Evolutionary conservation across 768 basidiomycete species (phyloP).

Genomic region (Kondoa subrosea): DNA sequence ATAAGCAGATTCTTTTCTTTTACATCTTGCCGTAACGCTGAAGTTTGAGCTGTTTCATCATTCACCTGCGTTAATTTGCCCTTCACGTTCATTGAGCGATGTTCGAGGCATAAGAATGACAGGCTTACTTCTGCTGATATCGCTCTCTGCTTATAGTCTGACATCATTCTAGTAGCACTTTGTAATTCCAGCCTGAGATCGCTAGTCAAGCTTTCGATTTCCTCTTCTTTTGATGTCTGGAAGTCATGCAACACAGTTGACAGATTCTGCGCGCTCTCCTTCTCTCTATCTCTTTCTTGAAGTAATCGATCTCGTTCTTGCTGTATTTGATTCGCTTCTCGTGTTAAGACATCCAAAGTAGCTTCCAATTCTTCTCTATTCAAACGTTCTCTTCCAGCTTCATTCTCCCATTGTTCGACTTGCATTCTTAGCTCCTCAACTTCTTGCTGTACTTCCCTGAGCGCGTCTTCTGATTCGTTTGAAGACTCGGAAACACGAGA

Average conservation of each 20-base stretch:
- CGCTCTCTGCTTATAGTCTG: constrained; percentile 80
- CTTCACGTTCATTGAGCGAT: constrained; percentile 32
- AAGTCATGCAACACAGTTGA: constrained; percentile 91
- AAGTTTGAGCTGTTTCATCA: constrained; percentile 48
- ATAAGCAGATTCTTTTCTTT: constrained; percentile 91
- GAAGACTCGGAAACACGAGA: constrained; percentile 23
- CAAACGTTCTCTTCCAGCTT: constrained; percentile 27
- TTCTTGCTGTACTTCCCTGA: constrained; percentile 35
- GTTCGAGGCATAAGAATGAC: not conserved
- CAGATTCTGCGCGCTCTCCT: constrained; percentile 61
- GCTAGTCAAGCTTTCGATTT: constrained; percentile 49
- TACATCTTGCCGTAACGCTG: constrained; percentile 67
- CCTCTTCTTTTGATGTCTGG: constrained; percentile 85
- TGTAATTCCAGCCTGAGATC: constrained; percentile 80
- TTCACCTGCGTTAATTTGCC: constrained; percentile 58
- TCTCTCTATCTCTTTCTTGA: constrained; percentile 27
- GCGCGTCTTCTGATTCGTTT: not conserved
- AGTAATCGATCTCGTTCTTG: constrained; percentile 47
- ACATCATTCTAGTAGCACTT: constrained; percentile 64
- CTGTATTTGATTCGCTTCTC: constrained; percentile 71
- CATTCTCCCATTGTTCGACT: constrained; percentile 36
- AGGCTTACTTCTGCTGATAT: constrained; percentile 62
- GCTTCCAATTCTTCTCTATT: constrained; percentile 55
- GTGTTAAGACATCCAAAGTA: constrained; percentile 61
- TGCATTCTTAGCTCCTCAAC: constrained; percentile 51